Conservation (phyloP, 768 basidiomycete species). For the Podaxis rugospora region DNA sequence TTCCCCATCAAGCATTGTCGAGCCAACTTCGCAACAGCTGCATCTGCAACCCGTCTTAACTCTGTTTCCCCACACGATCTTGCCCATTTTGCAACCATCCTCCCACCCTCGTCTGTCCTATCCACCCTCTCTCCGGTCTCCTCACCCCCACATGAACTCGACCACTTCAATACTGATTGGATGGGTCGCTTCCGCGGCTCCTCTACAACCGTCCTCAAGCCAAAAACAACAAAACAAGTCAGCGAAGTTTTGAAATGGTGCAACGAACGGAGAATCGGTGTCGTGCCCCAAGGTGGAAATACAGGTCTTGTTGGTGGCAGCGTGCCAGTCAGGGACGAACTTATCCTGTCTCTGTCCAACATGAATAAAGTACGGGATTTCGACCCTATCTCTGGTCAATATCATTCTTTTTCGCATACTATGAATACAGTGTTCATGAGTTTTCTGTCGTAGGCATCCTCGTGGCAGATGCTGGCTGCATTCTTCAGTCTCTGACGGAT, state of each 20-base stretch:
- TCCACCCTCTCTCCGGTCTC: slow-evolving; percentile 46
- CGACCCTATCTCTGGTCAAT: slow-evolving; percentile 75
- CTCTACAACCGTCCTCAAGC: slow-evolving; percentile 83
- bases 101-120: slow-evolving; percentile 59
- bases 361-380: slow-evolving; percentile 81
- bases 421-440: slow-evolving; percentile 6
- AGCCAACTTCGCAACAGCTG: slow-evolving; percentile 20
- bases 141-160: slow-evolving; percentile 54
- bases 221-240: slow-evolving; percentile 84
- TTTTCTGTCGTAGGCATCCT: slow-evolving; percentile 59
- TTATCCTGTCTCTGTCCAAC: slow-evolving; percentile 80
- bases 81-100: slow-evolving; percentile 61
- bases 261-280: slow-evolving; percentile 71
- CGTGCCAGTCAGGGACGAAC: slow-evolving; percentile 82
- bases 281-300: slow-evolving; percentile 98
- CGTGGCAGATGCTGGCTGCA: slow-evolving; percentile 91
- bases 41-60: slow-evolving; percentile 30
- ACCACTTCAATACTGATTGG: slow-evolving; percentile 87
- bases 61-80: slow-evolving; percentile 56
- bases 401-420: slow-evolving; percentile 8
- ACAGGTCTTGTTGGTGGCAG: slow-evolving; percentile 97
- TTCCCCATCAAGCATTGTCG: slow-evolving; percentile 14
- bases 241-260: slow-evolving; percentile 87
- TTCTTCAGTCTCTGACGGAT: slow-evolving; percentile 85
- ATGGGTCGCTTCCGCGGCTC: slow-evolving; percentile 92